Evolutionary conservation across 2,329 filamentous ascomycete genomes (phyloP).

Genomic region (Scytalidium sp.): DNA sequence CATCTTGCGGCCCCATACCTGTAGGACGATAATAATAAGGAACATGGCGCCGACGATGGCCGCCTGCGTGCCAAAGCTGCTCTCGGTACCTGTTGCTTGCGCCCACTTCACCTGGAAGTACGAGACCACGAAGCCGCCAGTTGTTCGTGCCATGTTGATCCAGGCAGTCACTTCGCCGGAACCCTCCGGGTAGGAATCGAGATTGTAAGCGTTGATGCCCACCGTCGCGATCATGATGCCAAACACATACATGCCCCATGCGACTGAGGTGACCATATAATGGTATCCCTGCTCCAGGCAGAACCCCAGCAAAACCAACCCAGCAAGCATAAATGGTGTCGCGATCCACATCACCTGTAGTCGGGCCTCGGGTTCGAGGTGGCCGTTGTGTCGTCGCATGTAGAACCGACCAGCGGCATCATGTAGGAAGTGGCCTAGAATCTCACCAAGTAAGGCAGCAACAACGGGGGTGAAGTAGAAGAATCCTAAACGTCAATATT

Average conservation of each 20-base stretch:
- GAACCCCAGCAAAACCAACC: constrained; percentile 51
- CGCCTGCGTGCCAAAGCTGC: constrained; percentile 45
- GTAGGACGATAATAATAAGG: constrained; percentile 31
- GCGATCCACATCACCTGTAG: constrained; percentile 45
- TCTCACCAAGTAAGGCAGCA: constrained; percentile 50
- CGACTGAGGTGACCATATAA: constrained; percentile 46
- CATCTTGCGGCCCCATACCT: constrained; percentile 35
- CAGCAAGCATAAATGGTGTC: constrained; percentile 45
- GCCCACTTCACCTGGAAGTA: constrained; percentile 51
- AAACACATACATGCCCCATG: constrained; percentile 53
- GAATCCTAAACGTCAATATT: constrained; percentile 30
- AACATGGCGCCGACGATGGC: constrained; percentile 36
- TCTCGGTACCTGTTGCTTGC: constrained; percentile 36
- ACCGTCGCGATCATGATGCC: constrained; percentile 54
- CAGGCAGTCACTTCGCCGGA: constrained; percentile 50
- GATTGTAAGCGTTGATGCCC: constrained; percentile 47
- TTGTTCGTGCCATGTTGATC: constrained; percentile 46
- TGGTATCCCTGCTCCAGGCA: constrained; percentile 46
- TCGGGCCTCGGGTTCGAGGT: constrained; percentile 54
- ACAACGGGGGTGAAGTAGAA: constrained; percentile 59
- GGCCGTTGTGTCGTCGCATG: constrained; percentile 43
- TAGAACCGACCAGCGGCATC: constrained; percentile 45
- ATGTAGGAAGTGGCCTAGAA: constrained; percentile 53
- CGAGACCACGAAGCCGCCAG: constrained; percentile 48
- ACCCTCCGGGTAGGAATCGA: constrained; percentile 53